phyloP scores from a whole-genome alignment of 2,329 filamentous ascomycete species.

The Phyllosticta capitalensis region DNA sequence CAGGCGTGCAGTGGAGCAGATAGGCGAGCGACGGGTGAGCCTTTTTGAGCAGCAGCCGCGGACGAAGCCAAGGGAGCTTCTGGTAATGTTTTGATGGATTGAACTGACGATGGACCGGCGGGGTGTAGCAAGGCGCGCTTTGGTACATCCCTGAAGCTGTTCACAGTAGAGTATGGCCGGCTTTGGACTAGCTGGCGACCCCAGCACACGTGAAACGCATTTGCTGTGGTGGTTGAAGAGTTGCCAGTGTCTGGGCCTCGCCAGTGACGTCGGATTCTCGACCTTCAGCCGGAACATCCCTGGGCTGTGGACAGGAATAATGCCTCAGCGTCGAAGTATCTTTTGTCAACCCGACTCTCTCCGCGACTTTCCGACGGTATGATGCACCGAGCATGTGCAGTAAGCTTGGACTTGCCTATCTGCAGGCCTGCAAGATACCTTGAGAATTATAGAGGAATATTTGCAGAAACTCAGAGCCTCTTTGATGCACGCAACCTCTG shows the following conservation, averaged over 20 bases:
- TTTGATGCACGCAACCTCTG: neutral
- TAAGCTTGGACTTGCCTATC: neutral
- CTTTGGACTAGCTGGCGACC: neutral
- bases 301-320: neutral
- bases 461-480: neutral
- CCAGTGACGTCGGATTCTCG: neutral
- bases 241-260: neutral
- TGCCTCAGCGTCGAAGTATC: neutral
- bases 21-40: neutral
- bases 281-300: neutral
- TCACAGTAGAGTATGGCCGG: neutral
- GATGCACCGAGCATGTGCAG: neutral
- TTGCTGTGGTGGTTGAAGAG: neutral
- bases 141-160: neutral
- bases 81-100: neutral
- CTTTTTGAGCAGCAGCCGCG: neutral
- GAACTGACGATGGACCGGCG: neutral
- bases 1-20: neutral
- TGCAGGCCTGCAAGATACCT: neutral
- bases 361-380: neutral
- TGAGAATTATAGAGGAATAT: too few relatives aligned
- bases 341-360: neutral
- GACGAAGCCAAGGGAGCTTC: neutral
- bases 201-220: neutral
- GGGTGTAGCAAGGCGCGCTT: neutral